phyloP scores from a whole-genome alignment of 1,284 basidiomycete species.

The Puccinia coronata region DNA sequence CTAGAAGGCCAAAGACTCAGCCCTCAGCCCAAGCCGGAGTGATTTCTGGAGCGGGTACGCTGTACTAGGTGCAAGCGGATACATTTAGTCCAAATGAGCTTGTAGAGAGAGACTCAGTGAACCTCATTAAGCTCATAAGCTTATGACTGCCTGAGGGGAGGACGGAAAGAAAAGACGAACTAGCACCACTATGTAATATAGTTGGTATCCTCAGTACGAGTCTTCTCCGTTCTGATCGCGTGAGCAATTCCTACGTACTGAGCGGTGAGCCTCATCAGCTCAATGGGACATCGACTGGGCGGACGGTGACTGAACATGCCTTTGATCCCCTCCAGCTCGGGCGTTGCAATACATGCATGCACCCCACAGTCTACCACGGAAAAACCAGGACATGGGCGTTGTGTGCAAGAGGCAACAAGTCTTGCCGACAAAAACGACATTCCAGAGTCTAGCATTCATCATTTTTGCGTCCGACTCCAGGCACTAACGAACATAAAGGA shows the following conservation, averaged over 20 bases:
- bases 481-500: no score
- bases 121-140: background rate
- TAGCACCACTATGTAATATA: background rate
- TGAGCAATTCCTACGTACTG: background rate
- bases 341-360: background rate
- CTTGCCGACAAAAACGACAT: background rate
- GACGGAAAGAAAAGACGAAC: background rate
- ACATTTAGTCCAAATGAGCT: background rate
- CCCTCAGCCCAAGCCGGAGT: background rate
- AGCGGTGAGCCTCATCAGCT: background rate
- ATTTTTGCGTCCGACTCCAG: no score
- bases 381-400: background rate
- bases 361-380: background rate
- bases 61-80: background rate
- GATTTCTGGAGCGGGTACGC: background rate
- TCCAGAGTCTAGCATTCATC: no score
- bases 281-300: conserved; percentile 1
- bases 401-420: background rate
- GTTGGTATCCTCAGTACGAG: background rate
- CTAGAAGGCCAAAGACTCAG: background rate
- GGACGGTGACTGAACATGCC: background rate
- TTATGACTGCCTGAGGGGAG: background rate
- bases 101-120: background rate
- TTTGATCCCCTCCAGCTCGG: background rate
- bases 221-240: background rate